These are phyloP conservation scores for Fraxinus pennsylvanica DNA, from an alignment of 257 asterid species.

Conservation along the genomic window DNA sequence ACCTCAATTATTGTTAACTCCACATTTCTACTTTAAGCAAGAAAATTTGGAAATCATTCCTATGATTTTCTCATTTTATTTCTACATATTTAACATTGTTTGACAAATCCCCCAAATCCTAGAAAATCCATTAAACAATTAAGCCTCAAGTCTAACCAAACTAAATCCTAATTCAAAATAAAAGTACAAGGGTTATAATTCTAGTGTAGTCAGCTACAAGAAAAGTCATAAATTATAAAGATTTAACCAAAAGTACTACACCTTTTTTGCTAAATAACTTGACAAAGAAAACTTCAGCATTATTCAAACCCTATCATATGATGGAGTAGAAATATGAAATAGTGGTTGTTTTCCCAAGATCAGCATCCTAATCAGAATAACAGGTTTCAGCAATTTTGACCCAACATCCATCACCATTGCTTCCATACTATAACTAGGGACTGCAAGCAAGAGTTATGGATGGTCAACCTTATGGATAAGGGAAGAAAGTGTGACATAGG, in stretches of 20 bases:
- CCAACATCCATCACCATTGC: conserved; percentile 44
- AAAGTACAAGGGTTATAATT: conserved; percentile 4
- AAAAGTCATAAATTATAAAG: not conserved
- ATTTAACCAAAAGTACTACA: conserved; percentile 6
- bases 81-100: no score
- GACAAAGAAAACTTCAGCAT: conserved; percentile 11
- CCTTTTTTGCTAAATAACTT: conserved; percentile 14
- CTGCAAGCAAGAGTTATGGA: conserved; percentile 17
- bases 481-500: conserved; percentile 11
- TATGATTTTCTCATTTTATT: no score
- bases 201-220: conserved; percentile 5
- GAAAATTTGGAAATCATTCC: not conserved
- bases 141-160: conserved; percentile 1
- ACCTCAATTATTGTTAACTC: not conserved
- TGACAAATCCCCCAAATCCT: not conserved
- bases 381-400: conserved; percentile 31
- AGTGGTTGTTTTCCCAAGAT: conserved; percentile 31
- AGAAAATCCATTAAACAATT: not conserved
- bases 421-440: conserved; percentile 31
- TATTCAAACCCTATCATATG: conserved; percentile 11
- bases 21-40: not conserved
- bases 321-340: not conserved
- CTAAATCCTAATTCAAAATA: conserved; percentile 20
- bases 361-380: conserved; percentile 28
- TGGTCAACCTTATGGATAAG: conserved; percentile 18